Evolutionary conservation across 257 asterid genomes (phyloP).

Genomic region (Penstemon eatonii): DNA sequence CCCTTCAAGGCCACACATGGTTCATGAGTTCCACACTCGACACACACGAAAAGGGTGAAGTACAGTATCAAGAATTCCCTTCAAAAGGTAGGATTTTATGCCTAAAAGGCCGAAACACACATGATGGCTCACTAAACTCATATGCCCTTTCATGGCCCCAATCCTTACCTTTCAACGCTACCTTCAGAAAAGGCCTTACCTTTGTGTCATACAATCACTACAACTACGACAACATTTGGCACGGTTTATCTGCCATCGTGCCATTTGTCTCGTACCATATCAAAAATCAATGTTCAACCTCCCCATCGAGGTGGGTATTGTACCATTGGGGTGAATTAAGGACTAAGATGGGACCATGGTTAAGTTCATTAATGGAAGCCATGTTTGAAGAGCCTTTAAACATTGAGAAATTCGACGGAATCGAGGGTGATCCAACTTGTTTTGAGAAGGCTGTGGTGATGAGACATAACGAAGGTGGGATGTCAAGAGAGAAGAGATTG

Average conservation of each 20-base stretch:
- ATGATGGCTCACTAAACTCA: slow-evolving; percentile 72
- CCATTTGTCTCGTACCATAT: slow-evolving; percentile 72
- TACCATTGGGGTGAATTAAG: slow-evolving; percentile 83
- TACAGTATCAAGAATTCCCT: slow-evolving; percentile 65
- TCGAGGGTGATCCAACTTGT: slow-evolving; percentile 33
- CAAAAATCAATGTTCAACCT: slow-evolving; percentile 31
- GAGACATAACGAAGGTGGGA: slow-evolving; percentile 87
- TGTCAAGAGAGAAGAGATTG: slow-evolving; percentile 60
- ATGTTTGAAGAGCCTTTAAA: slow-evolving; percentile 41
- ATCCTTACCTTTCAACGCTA: slow-evolving; percentile 51
- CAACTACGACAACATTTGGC: slow-evolving; percentile 75
- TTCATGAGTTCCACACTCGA: slow-evolving; percentile 78
- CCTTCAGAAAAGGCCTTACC: slow-evolving; percentile 51
- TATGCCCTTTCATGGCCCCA: slow-evolving; percentile 70
- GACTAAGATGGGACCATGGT: slow-evolving; percentile 61
- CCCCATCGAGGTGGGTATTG: slow-evolving; percentile 55
- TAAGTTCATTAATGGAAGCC: slow-evolving; percentile 51
- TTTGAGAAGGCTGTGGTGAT: slow-evolving; percentile 67
- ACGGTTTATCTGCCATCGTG: slow-evolving; percentile 58
- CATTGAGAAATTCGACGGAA: slow-evolving; percentile 38
- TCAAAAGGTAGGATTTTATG: slow-evolving; percentile 58
- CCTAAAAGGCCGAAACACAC: slow-evolving; percentile 56
- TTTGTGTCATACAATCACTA: slow-evolving; percentile 74
- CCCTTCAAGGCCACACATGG: slow-evolving; percentile 88
- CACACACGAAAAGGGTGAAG: slow-evolving; percentile 61